Base-by-base conservation (phyloP, 768 basidiomycete species). In the Boletus reticulatus region DNA sequence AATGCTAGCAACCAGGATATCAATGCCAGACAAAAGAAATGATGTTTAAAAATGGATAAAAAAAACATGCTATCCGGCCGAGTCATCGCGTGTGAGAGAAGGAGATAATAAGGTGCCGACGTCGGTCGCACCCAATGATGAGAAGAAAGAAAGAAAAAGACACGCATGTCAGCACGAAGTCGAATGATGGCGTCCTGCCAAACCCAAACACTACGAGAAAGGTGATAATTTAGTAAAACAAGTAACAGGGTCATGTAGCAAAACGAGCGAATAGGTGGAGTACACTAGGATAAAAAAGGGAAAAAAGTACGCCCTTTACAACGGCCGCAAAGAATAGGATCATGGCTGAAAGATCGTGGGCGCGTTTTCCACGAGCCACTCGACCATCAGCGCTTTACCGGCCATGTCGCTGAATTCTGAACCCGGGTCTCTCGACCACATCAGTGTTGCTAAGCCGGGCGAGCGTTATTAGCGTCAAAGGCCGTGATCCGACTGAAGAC, bases 381-480 rank as follows among this genome's bases (percentile, higher is more conserved):
- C 94, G 48, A 99, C 80, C 64, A 89, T 84, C 55, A 94, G 80
- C 7, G 96, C 92, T 73, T 96, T 98, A 50, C 93, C 92, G 9
- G 92, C 95, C 92, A 98, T 98, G 71, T 99, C 96, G 65, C 86
- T 89, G 75, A 98, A 98, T 75, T 98, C 97, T 17, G 91, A 84
- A 27, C 81, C 80, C 4, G 89, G 85, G 68, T 95, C 89, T 34
- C 83, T 81, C 9, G 96, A 95, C 64, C 91, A 84, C 87, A 98
- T 92, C 19, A 99, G 78, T 1, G 96, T 98, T 12, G 96, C 95
- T 98, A 67, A 50, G 58, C 22, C 24, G 43, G 34, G 4, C 41
- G 38, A 43, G 39, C 13, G 10, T 9, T 6, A 32, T 59, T 48
- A 64, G 49, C 36, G 14, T 31, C 34, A n/a, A 38, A 19, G n/a